A percentile compares a stretch with the other conserved stretches of the same genome.
Conservation (phyloP, 176 grass and related monocot genomes). For the Poa annua region DNA sequence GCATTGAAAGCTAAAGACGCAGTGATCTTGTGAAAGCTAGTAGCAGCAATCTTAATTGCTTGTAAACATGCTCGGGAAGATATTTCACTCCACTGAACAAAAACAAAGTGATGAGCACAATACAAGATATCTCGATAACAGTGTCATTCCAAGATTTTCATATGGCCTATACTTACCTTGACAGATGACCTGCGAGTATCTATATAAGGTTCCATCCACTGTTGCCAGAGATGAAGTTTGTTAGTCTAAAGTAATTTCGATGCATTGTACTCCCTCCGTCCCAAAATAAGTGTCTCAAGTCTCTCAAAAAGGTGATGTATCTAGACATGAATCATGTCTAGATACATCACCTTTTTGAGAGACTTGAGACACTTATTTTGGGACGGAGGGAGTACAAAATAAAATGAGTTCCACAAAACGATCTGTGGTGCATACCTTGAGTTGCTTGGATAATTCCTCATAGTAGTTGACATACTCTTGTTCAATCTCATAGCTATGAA, state of each 20-base stretch:
- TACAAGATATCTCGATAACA: background rate
- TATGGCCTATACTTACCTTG: background rate
- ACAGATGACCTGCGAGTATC: background rate
- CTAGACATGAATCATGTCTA: too few relatives aligned
- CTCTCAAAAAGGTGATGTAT: too few relatives aligned
- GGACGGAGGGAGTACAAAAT: too few relatives aligned
- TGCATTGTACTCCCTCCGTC: too few relatives aligned
- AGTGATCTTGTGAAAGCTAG: background rate
- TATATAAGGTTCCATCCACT: constrained; percentile 16
- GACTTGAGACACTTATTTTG: too few relatives aligned
- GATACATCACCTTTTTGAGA: too few relatives aligned
- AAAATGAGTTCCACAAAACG: background rate
- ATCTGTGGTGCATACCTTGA: constrained; percentile 16
- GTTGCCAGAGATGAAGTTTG: background rate
- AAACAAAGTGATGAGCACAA: background rate
- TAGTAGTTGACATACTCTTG: background rate
- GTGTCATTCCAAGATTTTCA: background rate
- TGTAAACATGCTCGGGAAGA: background rate
- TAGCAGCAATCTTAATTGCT: constrained; percentile 13
- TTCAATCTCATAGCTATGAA: constrained; percentile 5
- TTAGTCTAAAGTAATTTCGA: background rate
- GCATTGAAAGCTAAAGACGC: background rate
- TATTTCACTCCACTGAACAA: background rate
- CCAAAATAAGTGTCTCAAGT: too few relatives aligned
- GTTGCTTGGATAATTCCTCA: background rate